These are phyloP conservation scores for Fusarium irregulare DNA, from an alignment of 2,329 filamentous ascomycete species.

Conservation along the genomic window DNA sequence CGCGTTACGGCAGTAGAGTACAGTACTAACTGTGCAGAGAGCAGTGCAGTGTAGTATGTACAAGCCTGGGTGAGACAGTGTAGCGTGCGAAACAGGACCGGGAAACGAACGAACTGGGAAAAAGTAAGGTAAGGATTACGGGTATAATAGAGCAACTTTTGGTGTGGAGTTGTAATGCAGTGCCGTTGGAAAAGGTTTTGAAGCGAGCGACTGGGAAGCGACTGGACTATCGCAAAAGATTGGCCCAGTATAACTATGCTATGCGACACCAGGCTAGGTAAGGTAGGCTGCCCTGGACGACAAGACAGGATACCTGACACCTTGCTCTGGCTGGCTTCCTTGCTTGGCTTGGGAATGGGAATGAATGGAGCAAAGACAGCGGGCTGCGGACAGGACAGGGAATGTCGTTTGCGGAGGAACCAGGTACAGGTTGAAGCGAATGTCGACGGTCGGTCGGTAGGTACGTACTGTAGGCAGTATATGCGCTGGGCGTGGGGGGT, in stretches of 20 bases:
- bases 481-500: constrained; percentile 18
- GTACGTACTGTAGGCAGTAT: constrained; percentile 16
- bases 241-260: constrained; percentile 2
- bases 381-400: constrained; percentile 22
- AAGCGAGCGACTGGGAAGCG: constrained; percentile 35
- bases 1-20: constrained; percentile 18
- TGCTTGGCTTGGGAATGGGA: constrained; percentile 13
- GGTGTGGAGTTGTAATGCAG: constrained; percentile 29
- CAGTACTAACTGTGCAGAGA: background rate
- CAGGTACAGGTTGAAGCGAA: constrained; percentile 25
- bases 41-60: constrained; percentile 9
- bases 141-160: constrained; percentile 21
- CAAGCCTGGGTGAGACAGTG: constrained; percentile 28
- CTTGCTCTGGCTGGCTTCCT: background rate
- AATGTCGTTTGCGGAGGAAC: constrained; percentile 33
- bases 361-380: constrained; percentile 10
- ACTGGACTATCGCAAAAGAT: constrained; percentile 22
- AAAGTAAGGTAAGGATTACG: constrained; percentile 13
- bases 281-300: constrained; percentile 28
- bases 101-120: constrained; percentile 6
- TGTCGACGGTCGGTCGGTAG: constrained; percentile 6
- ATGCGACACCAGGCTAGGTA: background rate
- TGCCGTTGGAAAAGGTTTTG: constrained; percentile 25
- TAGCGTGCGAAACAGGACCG: constrained; percentile 11
- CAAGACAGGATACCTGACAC: constrained; percentile 22